Conservation (phyloP, 2,329 filamentous ascomycete genomes). For the Zarea fungicola region DNA sequence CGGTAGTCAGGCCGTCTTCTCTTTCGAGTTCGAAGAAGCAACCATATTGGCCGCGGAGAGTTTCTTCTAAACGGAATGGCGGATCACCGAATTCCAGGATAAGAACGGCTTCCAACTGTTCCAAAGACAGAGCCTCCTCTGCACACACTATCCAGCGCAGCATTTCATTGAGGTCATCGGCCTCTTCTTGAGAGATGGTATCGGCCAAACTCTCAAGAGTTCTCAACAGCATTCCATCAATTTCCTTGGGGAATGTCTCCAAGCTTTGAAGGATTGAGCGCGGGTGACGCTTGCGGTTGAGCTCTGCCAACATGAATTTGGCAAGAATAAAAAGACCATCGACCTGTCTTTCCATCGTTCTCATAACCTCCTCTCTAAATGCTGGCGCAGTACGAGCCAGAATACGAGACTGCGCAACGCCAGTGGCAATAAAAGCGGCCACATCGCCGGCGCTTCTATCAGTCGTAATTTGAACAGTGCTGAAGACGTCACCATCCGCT, state of each 20-base stretch:
- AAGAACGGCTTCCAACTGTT: constrained; percentile 39
- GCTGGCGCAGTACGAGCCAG: constrained; percentile 28
- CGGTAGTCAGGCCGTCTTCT: constrained; percentile 38
- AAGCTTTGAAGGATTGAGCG: constrained; percentile 40
- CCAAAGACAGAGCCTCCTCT: constrained; percentile 37
- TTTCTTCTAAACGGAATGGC: constrained; percentile 36
- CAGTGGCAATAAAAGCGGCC: constrained; percentile 34
- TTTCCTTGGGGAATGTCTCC: constrained; percentile 38
- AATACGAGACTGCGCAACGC: constrained; percentile 33
- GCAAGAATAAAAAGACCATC: constrained; percentile 45
- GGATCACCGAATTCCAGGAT: constrained; percentile 37
- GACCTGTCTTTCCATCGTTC: constrained; percentile 35
- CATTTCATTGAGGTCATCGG: constrained; percentile 41
- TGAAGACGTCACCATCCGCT: constrained; percentile 26
- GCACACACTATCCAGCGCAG: constrained; percentile 42
- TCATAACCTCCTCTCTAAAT: constrained; percentile 33
- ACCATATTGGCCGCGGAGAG: constrained; percentile 38
- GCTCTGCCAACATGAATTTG: constrained; percentile 46
- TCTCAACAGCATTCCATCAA: constrained; percentile 36
- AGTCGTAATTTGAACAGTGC: constrained; percentile 37
- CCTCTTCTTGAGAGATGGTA: constrained; percentile 33
- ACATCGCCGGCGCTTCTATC: constrained; percentile 40
- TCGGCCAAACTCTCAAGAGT: constrained; percentile 37
- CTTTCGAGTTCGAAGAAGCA: constrained; percentile 42
- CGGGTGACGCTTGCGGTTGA: constrained; percentile 40